Base-by-base conservation (phyloP, 495 filamentous ascomycete species). In the Podospora tetraspora region DNA sequence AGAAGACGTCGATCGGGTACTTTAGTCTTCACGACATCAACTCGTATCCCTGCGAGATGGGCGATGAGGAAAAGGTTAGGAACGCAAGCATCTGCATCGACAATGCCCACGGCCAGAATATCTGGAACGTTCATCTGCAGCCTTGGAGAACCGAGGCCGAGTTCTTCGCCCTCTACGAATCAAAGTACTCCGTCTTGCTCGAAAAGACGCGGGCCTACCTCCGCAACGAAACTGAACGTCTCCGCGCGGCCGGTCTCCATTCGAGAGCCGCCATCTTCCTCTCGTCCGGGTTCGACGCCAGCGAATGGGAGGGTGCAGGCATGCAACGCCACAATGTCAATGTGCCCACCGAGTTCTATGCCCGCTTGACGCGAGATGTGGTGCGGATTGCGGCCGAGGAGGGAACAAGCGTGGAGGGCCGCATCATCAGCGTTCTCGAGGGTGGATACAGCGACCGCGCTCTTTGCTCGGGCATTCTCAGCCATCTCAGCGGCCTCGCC, bases 1-100 rank as follows among this genome's bases (percentile, higher is more conserved):
- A 94, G 80, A 92, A 90, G 81, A 89, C 92, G 0, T 87, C 90
- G 9, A 93, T 97, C 69, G 96, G 94, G 1, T 99, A 99, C 73
- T 97, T 95, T 77, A 97, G 93, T 73, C 73, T 98, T 57, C 95
- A 99, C 76, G 95, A 99, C 76, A 97, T 99, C 79, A 97, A 98
- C 79, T 97, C 92, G 9, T 99, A 92, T 74, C 95, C 95, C 1
- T 99, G 95, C 76, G 95, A 98, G 74, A 83, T 81, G 70, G 96
- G 94, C 32, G 93, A 97, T 58, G 86, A 88, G 56, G 92, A 94
- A 9, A 97, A 97, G 75, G 87, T 98, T 62, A 90, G 88, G 74
- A 94, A 92, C 71, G 95, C 95, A 0, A 96, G 92, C 76, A 75
- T 97, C 22, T 97, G 96, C 73, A 86, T 99, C 63, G 94, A 97